Percentiles rank a stretch among this genome's conserved stretches.
Conservation (phyloP, 2,329 filamentous ascomycete species). For the Talaromyces sp. region DNA sequence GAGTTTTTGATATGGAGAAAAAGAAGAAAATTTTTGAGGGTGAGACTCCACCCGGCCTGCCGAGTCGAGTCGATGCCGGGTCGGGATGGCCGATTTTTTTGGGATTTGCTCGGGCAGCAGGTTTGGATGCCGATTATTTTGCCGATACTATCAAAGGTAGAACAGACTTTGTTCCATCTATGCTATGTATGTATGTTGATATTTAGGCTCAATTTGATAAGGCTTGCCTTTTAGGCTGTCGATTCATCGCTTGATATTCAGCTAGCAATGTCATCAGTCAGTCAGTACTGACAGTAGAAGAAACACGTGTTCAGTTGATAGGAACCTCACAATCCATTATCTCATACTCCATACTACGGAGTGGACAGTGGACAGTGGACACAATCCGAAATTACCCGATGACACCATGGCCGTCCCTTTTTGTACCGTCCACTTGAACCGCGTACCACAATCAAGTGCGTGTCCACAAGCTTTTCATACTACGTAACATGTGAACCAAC, state of each 20-base stretch:
- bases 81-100: constrained; percentile 3
- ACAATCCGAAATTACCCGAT: constrained; percentile 13
- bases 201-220: background rate
- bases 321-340: background rate
- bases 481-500: background rate
- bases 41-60: constrained; percentile 4
- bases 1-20: constrained; percentile 4
- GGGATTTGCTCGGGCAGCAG: background rate
- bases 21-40: background rate
- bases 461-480: background rate
- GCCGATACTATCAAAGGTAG: background rate
- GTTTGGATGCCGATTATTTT: constrained; percentile 2
- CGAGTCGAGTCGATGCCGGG: background rate
- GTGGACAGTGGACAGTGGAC: background rate
- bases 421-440: background rate
- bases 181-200: background rate
- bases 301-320: constrained; percentile 1
- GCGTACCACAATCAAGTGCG: background rate
- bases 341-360: too few species aligned
- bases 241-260: background rate
- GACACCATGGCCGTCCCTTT: background rate
- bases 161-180: background rate
- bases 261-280: background rate
- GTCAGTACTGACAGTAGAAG: background rate
- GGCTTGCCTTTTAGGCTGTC: too few species aligned